A percentile compares a stretch with the other conserved stretches of the same genome.
Evolutionary conservation across 441 rosid species (phyloP).

Genomic region (Eruca vesicaria): DNA sequence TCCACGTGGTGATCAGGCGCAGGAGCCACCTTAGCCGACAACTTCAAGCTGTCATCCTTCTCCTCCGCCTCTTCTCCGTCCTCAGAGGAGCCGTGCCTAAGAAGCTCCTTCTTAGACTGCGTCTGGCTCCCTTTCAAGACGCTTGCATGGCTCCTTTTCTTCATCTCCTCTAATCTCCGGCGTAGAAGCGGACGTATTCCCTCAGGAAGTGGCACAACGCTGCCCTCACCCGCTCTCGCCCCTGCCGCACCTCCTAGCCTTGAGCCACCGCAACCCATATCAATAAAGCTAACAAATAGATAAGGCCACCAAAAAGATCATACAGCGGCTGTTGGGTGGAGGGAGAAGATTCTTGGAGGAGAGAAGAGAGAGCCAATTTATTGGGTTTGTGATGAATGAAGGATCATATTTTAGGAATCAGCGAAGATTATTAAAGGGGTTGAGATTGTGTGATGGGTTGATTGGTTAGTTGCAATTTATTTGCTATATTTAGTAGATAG

Average conservation of each 20-base stretch:
- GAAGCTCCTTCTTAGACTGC: slow-evolving; percentile 55
- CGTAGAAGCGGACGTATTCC: slow-evolving; percentile 41
- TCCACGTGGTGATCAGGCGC: slow-evolving; percentile 25
- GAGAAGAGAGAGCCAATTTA: slow-evolving; percentile 11
- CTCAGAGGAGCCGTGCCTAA: slow-evolving; percentile 34
- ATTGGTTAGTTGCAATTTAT: slow-evolving; percentile 27
- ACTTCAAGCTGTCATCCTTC: slow-evolving; percentile 24
- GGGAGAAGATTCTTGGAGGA: slow-evolving; percentile 4
- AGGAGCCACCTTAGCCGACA: slow-evolving; percentile 39
- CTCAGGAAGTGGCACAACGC: slow-evolving; percentile 29
- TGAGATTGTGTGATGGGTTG: slow-evolving; percentile 17
- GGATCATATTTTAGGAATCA: slow-evolving; percentile 10
- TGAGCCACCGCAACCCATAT: slow-evolving; percentile 60
- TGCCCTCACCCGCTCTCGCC: slow-evolving; percentile 8
- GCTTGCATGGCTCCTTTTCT: slow-evolving; percentile 33
- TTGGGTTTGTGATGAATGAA: slow-evolving; percentile 10
- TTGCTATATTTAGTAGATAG: slow-evolving; percentile 23
- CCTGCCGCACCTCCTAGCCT: slow-evolving; percentile 25
- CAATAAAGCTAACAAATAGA: slow-evolving; percentile 7
- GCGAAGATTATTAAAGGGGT: slow-evolving; percentile 29
- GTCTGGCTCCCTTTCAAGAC: slow-evolving; percentile 33
- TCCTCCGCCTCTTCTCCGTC: slow-evolving; percentile 33
- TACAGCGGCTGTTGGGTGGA: slow-evolving; percentile 8
- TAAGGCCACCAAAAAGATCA: slow-evolving; percentile 26
- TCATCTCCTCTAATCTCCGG: slow-evolving; percentile 46